Evolutionary conservation across 2,329 filamentous ascomycete species (phyloP).

Genomic region (Colletotrichum costaricense): DNA sequence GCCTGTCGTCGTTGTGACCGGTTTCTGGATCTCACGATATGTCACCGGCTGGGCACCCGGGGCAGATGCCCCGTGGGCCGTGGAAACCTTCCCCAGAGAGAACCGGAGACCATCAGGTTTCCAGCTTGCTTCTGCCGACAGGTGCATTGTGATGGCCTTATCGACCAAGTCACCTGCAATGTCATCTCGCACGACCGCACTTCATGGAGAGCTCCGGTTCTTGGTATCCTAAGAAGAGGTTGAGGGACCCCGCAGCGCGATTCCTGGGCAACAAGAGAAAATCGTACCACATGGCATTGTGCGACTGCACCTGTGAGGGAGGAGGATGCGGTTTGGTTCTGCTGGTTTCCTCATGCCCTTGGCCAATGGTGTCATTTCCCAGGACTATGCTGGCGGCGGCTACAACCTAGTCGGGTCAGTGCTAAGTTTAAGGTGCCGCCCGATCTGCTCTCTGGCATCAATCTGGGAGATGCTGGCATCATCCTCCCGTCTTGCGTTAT

Average conservation of each 20-base stretch:
- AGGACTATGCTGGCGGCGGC: conserved; percentile 5
- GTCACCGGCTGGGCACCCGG: conserved; percentile 16
- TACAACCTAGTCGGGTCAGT: neutral
- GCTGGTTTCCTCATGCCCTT: neutral
- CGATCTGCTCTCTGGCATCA: neutral
- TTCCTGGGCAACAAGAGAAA: neutral
- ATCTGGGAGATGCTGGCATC: neutral
- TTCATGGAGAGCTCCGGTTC: neutral
- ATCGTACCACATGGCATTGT: conserved; percentile 30
- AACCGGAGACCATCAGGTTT: neutral
- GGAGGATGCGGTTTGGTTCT: neutral
- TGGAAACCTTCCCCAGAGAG: neutral
- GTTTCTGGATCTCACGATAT: conserved; percentile 1
- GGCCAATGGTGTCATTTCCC: conserved; percentile 5
- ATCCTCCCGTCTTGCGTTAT: neutral
- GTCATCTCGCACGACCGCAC: neutral
- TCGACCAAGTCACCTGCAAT: neutral
- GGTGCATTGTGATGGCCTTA: conserved; percentile 19
- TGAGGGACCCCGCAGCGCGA: neutral
- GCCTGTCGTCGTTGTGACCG: neutral
- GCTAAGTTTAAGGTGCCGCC: neutral
- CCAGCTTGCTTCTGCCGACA: neutral
- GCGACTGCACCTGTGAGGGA: neutral
- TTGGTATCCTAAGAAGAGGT: no score
- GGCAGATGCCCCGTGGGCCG: neutral